phyloP scores from a whole-genome alignment of 768 basidiomycete genomes.

The Lactarius tabidus region DNA sequence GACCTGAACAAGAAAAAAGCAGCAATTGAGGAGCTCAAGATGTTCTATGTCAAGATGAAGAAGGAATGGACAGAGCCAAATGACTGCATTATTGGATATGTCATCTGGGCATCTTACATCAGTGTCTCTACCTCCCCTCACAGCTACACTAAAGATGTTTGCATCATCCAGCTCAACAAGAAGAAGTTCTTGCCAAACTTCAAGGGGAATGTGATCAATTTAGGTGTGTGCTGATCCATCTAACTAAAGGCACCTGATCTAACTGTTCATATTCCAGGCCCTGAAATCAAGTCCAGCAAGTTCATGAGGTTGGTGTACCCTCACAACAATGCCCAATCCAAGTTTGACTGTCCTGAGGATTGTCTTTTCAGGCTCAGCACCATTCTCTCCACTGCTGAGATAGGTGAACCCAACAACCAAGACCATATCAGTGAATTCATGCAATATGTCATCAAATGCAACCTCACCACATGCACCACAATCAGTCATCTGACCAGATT shows the following conservation, averaged over 20 bases:
- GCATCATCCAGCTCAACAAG: neutral
- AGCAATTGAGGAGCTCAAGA: neutral
- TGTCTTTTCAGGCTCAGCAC: neutral
- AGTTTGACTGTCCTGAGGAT: neutral
- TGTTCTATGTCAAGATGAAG: neutral
- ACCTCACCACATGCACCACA: neutral
- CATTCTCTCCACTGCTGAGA: slow-evolving; percentile 1
- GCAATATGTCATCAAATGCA: neutral
- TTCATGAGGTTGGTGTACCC: no score
- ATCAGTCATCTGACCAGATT: no score
- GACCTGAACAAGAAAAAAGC: no score
- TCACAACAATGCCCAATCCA: no score
- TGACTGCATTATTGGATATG: neutral
- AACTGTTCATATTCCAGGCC: no score
- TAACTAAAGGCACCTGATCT: no score
- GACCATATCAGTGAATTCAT: neutral
- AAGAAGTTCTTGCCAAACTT: neutral
- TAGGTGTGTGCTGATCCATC: neutral
- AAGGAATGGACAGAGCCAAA: neutral
- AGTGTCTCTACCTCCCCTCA: neutral
- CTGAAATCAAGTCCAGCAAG: no score
- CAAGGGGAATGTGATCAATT: neutral
- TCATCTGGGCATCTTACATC: slow-evolving; percentile 6
- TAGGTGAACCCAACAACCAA: neutral
- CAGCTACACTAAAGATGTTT: neutral